Conservation (phyloP, 2,329 filamentous ascomycete genomes). For the Sporothrix variecibatus region DNA sequence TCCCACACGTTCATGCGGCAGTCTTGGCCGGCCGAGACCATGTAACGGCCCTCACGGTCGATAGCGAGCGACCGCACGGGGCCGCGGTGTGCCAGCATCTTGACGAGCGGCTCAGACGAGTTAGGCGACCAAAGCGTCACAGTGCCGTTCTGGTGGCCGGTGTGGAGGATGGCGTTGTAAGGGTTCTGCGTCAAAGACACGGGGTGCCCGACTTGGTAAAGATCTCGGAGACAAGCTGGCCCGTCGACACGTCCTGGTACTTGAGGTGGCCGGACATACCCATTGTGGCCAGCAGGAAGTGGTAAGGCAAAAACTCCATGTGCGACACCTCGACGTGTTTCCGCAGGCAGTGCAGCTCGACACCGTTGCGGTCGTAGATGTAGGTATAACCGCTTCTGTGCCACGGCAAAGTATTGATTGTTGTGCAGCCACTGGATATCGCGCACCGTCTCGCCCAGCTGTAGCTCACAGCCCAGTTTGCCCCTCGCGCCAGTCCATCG, state of each 20-base stretch:
- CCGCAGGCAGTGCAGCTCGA: constrained; percentile 87
- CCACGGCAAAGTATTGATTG: constrained; percentile 90
- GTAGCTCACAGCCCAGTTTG: constrained; percentile 81
- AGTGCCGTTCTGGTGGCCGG: constrained; percentile 92
- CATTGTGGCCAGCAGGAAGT: constrained; percentile 87
- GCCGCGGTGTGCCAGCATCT: constrained; percentile 84
- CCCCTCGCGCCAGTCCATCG: constrained; percentile 96
- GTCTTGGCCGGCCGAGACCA: constrained; percentile 34
- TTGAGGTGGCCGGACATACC: constrained; percentile 82
- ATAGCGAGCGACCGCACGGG: constrained; percentile 84
- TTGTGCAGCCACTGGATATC: constrained; percentile 94
- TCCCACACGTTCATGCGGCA: constrained; percentile 34
- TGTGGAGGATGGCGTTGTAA: constrained; percentile 86
- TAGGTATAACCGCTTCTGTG: constrained; percentile 96
- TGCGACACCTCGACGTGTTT: constrained; percentile 90
- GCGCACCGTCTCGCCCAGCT: constrained; percentile 85
- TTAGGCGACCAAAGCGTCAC: constrained; percentile 97
- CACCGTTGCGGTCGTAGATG: constrained; percentile 89
- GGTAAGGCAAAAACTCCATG: constrained; percentile 95
- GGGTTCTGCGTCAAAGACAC: constrained; percentile 86
- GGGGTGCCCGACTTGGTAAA: constrained; percentile 83
- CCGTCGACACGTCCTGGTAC: constrained; percentile 94
- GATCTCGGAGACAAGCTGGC: constrained; percentile 82
- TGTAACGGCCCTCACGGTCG: constrained; percentile 79
- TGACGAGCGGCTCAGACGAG: constrained; percentile 80